These are phyloP conservation scores for Pythium aphanidermatum DNA, from an alignment of 352 stramenopile species.

Conservation along the genomic window DNA sequence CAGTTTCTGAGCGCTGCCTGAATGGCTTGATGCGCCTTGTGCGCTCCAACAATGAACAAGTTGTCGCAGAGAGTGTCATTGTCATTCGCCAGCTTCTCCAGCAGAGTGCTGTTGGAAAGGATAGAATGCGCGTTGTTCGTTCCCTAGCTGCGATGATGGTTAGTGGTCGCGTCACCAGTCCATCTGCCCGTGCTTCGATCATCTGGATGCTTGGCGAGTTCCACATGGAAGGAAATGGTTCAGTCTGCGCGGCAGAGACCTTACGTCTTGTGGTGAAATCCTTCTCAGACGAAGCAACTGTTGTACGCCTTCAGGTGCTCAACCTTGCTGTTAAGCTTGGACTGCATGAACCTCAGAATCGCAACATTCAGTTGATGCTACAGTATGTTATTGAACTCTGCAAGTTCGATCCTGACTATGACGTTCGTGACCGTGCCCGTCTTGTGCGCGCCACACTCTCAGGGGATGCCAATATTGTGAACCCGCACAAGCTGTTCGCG, in stretches of 20 bases:
- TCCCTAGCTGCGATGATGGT: constrained; percentile 78
- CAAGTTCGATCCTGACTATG: constrained; percentile 91
- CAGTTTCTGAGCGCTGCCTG: constrained; percentile 88
- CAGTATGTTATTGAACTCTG: constrained; percentile 91
- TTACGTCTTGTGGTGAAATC: constrained; percentile 83
- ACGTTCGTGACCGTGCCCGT: constrained; percentile 89
- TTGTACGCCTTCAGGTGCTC: constrained; percentile 87
- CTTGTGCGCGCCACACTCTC: constrained; percentile 74
- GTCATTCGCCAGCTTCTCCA: constrained; percentile 94
- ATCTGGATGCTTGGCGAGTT: constrained; percentile 93
- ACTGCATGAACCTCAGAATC: constrained; percentile 59
- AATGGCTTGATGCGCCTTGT: constrained; percentile 84
- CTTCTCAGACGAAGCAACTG: constrained; percentile 85
- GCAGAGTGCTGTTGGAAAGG: constrained; percentile 77
- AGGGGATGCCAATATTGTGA: constrained; percentile 47
- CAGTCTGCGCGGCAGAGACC: constrained; percentile 73
- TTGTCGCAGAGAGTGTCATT: constrained; percentile 94
- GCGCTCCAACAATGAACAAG: constrained; percentile 78
- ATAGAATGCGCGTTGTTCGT: constrained; percentile 66
- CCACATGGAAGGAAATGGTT: constrained; percentile 50
- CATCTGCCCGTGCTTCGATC: constrained; percentile 81
- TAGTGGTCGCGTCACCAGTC: constrained; percentile 55
- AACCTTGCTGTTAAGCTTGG: constrained; percentile 91
- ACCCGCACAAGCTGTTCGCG: constrained; percentile 70
- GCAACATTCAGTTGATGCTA: constrained; percentile 72